Conservation (phyloP, 768 basidiomycete genomes). For the Lactarius deliciosus region DNA sequence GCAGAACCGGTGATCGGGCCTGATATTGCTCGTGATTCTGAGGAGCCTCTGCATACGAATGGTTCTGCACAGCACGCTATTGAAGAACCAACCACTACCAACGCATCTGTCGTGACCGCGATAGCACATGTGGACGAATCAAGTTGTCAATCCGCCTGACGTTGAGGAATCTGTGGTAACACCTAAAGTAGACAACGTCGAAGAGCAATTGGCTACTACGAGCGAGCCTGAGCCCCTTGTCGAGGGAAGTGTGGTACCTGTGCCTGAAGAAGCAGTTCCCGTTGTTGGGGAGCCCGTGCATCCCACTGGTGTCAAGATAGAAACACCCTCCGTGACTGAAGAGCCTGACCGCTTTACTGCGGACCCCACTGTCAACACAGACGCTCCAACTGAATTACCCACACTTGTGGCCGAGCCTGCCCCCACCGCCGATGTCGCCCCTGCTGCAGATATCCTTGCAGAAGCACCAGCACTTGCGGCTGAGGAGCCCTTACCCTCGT, state of each 20-base stretch:
- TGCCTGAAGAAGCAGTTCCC: background rate
- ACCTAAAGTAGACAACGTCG: background rate
- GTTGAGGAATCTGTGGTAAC: background rate
- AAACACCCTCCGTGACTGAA: background rate
- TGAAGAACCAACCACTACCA: background rate
- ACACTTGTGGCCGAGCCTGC: background rate
- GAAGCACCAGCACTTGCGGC: background rate
- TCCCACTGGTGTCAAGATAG: background rate
- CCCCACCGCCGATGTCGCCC: background rate
- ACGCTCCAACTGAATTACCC: background rate
- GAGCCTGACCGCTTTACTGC: background rate
- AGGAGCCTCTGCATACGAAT: background rate
- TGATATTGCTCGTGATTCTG: background rate
- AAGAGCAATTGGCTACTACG: background rate
- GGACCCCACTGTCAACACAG: background rate
- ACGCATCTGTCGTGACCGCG: background rate
- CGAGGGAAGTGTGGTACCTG: background rate
- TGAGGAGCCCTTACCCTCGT: background rate
- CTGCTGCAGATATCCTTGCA: background rate
- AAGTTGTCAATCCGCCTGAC: background rate
- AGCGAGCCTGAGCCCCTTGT: slow-evolving; percentile 5
- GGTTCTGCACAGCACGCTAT: background rate
- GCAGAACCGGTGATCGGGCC: background rate
- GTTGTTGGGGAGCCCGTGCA: slow-evolving; percentile 1
- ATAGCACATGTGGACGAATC: background rate